Conservation (phyloP, 208 protist species). For the Trypanosoma cruzi region DNA sequence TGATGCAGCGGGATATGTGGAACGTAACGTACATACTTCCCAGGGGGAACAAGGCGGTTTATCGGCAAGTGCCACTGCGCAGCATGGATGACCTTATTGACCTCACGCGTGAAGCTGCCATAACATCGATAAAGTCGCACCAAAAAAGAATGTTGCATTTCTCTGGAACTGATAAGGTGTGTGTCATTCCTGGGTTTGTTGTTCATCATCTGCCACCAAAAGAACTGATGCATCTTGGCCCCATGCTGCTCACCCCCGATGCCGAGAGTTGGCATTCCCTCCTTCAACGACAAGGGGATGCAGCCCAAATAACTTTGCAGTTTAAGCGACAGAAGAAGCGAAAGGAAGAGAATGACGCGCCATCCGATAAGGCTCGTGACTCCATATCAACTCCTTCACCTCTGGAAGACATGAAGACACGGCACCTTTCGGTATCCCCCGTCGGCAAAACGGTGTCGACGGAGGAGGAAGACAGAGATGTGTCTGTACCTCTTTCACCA, state of each 20-base stretch:
- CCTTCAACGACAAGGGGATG: conserved; percentile 1
- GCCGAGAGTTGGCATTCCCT: conserved; percentile 8
- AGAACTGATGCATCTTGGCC: not conserved
- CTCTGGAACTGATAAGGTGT: not conserved
- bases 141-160: not conserved
- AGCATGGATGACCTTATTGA: conserved; percentile 11
- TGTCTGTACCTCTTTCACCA: not conserved
- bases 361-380: not conserved
- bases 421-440: not conserved
- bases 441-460: not conserved
- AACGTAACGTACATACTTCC: conserved; percentile 24
- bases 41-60: conserved; percentile 4
- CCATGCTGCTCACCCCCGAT: not conserved
- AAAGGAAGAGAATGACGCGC: not conserved
- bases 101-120: conserved; percentile 13
- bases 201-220: conserved; percentile 12
- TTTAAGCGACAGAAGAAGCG: not conserved
- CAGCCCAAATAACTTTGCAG: not conserved
- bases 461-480: not conserved
- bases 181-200: conserved; percentile 21
- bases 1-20: not conserved
- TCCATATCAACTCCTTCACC: not conserved
- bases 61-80: conserved; percentile 12
- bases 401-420: not conserved
- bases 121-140: conserved; percentile 1